These are phyloP conservation scores for Dothideomycetidae sp. DNA, from an alignment of 2,329 filamentous ascomycete species.

Conservation along the genomic window DNA sequence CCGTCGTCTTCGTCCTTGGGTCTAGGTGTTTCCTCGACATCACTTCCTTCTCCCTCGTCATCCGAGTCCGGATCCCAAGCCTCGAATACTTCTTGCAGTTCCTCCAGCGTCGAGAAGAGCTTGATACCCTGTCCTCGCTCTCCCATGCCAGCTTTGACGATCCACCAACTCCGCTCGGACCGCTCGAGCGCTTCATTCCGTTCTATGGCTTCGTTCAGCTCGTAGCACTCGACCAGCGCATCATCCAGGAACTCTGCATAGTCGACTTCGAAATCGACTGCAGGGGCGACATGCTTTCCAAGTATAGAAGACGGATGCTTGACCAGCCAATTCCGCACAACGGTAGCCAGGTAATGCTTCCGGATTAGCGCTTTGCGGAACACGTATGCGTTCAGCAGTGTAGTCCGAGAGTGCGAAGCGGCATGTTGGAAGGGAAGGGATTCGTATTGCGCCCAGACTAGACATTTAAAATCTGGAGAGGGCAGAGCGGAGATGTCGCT, in stretches of 20 bases:
- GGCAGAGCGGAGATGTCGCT: constrained; percentile 43
- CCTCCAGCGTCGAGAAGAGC: constrained; percentile 70
- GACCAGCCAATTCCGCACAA: constrained; percentile 68
- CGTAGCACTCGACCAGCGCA: constrained; percentile 69
- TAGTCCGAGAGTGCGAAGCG: constrained; percentile 44
- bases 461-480: constrained; percentile 34
- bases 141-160: constrained; percentile 94
- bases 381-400: constrained; percentile 75
- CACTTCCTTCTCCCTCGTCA: constrained; percentile 26
- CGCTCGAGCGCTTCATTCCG: constrained; percentile 41
- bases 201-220: constrained; percentile 64
- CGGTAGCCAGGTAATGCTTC: constrained; percentile 83
- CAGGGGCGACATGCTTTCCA: constrained; percentile 55
- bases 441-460: constrained; percentile 83
- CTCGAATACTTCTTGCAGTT: constrained; percentile 79
- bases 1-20: constrained; percentile 25
- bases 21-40: no score
- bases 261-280: constrained; percentile 83
- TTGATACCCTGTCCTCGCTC: constrained; percentile 88
- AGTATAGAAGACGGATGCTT: constrained; percentile 67
- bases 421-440: constrained; percentile 69
- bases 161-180: constrained; percentile 70
- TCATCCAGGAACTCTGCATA: constrained; percentile 96
- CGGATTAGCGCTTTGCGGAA: constrained; percentile 93
- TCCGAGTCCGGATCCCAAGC: constrained; percentile 48